Conservation (phyloP, 345 rosid species). For the Acer saccharum region DNA sequence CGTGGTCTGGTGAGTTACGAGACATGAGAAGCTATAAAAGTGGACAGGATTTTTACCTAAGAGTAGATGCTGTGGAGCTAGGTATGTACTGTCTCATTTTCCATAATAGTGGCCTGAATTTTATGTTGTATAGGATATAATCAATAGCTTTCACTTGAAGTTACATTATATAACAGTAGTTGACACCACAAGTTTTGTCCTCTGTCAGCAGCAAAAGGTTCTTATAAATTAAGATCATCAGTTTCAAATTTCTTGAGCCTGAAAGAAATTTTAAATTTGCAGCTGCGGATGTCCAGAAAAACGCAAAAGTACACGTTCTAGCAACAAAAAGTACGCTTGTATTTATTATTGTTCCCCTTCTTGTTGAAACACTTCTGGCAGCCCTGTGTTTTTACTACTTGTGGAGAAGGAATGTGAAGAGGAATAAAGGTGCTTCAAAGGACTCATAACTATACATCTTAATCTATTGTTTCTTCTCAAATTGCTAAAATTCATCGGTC, state of each 20-base stretch:
- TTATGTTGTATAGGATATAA: too few species aligned
- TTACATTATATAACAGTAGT: too few species aligned
- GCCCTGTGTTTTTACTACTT: not conserved
- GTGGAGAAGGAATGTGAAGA: not conserved
- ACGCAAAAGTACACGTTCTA: not conserved
- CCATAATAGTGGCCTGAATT: too few species aligned
- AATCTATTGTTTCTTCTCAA: not conserved
- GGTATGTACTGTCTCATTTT: not conserved
- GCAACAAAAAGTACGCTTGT: not conserved
- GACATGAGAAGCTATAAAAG: not conserved
- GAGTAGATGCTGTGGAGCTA: constrained; percentile 4
- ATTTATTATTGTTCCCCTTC: not conserved
- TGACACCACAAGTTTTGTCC: not conserved
- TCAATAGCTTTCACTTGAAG: not conserved
- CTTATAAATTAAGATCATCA: too few species aligned
- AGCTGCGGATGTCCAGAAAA: not conserved
- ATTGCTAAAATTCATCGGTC: too few species aligned
- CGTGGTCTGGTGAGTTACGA: not conserved
- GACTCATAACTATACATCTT: not conserved
- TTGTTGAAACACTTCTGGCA: not conserved
- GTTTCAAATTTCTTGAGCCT: too few species aligned
- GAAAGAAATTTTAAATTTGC: not conserved
- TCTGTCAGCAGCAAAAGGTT: too few species aligned
- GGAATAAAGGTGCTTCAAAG: not conserved
- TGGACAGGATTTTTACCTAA: constrained; percentile 3